Conservation (phyloP, 768 basidiomycete genomes). For the Kwoniella newhampshirensis region DNA sequence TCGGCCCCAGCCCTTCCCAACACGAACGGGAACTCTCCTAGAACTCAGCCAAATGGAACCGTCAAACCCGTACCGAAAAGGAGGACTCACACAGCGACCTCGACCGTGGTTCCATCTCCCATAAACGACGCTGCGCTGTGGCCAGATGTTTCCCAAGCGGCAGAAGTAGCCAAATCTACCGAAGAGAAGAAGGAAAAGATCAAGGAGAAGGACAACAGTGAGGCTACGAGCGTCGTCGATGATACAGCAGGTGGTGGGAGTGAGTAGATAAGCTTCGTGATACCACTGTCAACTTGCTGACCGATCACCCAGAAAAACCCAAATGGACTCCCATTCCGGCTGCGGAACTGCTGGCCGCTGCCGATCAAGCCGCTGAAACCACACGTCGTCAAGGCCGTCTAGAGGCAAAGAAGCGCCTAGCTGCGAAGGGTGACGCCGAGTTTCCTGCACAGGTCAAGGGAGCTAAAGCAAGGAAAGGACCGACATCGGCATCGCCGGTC, state of each 20-base stretch:
- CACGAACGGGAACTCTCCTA: too few relatives aligned
- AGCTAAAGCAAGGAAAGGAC: constrained; percentile 18
- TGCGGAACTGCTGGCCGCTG: constrained; percentile 61
- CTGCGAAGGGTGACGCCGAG: constrained; percentile 20
- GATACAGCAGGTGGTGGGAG: constrained; percentile 19
- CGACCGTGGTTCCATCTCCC: constrained; percentile 19
- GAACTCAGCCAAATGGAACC: background rate
- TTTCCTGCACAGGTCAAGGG: constrained; percentile 8
- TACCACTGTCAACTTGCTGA: constrained; percentile 1
- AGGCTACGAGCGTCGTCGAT: constrained; percentile 24
- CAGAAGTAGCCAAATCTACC: constrained; percentile 24
- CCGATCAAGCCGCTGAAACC: constrained; percentile 53
- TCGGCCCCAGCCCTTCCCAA: too few relatives aligned
- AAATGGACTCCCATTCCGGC: constrained; percentile 67
- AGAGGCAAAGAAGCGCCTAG: constrained; percentile 20
- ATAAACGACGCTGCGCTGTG: constrained; percentile 34
- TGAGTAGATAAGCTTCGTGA: constrained; percentile 17
- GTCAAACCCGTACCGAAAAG: constrained; percentile 15
- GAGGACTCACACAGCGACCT: constrained; percentile 2
- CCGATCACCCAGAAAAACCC: constrained; percentile 56
- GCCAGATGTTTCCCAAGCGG: constrained; percentile 45
- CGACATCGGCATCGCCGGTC: background rate
- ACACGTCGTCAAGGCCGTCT: constrained; percentile 18
- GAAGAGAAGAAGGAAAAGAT: constrained; percentile 34
- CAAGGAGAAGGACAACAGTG: constrained; percentile 30